Conservation (phyloP, 306 rosid genomes). For the Bauhinia variegata region DNA sequence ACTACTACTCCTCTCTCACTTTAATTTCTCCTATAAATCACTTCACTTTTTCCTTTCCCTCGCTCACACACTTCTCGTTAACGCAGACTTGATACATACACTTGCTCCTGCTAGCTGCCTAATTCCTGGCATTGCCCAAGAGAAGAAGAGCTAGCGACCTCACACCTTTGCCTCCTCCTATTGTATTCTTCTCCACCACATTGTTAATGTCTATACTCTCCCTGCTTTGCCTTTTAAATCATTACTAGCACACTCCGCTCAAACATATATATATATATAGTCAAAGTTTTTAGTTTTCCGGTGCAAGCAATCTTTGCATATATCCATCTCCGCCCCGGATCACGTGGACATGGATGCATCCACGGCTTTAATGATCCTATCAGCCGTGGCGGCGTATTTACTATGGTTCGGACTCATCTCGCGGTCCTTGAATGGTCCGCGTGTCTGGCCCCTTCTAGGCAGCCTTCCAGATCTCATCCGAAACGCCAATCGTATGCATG, state of each 20-base stretch:
- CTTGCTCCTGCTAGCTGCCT: too few relatives aligned
- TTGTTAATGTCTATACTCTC: too few relatives aligned
- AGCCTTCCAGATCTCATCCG: conserved; percentile 78
- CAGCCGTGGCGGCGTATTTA: conserved; percentile 59
- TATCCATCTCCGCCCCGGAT: too few relatives aligned
- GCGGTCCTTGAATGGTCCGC: conserved; percentile 71
- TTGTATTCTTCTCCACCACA: not conserved
- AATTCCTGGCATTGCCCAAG: too few relatives aligned
- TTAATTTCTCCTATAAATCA: conserved; percentile 39
- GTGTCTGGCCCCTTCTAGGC: conserved; percentile 89
- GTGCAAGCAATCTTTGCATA: too few relatives aligned
- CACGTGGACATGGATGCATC: conserved; percentile 63
- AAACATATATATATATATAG: too few relatives aligned
- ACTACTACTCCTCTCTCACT: conserved; percentile 6
- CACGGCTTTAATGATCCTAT: conserved; percentile 53
- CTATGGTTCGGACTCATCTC: conserved; percentile 62
- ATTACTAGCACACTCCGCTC: too few relatives aligned
- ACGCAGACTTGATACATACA: too few relatives aligned
- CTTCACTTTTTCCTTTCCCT: conserved; percentile 7
- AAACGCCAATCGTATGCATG: conserved; percentile 76
- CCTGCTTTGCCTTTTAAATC: too few relatives aligned
- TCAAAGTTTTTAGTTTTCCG: too few relatives aligned
- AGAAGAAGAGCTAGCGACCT: too few relatives aligned
- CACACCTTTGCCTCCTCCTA: not conserved
- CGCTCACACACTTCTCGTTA: conserved; percentile 1